These are phyloP conservation scores for Plenodomus biglobosus DNA, from an alignment of 2,329 filamentous ascomycete species.

Conservation along the genomic window DNA sequence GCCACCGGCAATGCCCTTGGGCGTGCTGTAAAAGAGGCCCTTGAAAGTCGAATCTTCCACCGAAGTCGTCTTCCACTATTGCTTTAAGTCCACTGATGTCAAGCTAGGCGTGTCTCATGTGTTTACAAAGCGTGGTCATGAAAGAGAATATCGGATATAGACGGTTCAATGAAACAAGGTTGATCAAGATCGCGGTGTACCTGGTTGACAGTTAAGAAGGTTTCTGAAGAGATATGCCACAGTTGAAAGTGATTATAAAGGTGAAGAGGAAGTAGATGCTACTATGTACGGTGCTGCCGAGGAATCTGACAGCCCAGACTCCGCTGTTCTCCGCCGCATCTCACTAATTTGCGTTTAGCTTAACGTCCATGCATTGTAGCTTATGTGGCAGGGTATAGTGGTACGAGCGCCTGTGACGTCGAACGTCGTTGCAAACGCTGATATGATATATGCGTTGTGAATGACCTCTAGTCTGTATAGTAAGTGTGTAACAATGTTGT, in stretches of 20 bases:
- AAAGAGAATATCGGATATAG: constrained; percentile 1
- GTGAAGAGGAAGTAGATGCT: constrained; percentile 10
- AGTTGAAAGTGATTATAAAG: constrained; percentile 29
- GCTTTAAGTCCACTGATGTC: background rate
- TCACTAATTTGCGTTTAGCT: constrained; percentile 19
- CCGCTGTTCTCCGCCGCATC: constrained; percentile 12
- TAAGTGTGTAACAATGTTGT: background rate
- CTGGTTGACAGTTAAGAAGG: background rate
- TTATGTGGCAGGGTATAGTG: constrained; percentile 9
- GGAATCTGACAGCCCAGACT: constrained; percentile 16
- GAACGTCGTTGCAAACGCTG: background rate
- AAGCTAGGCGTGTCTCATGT: background rate
- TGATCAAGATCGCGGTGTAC: background rate
- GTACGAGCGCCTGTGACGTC: constrained; percentile 8
- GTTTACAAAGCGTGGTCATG: background rate
- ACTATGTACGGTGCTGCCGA: constrained; percentile 21
- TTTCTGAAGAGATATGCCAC: constrained; percentile 7
- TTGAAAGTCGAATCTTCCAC: constrained; percentile 36
- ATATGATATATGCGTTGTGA: background rate
- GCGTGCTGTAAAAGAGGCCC: no score
- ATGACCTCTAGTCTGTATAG: background rate
- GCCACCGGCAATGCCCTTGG: constrained; percentile 33
- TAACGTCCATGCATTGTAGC: constrained; percentile 20
- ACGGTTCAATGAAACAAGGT: constrained; percentile 20
- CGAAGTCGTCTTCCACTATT: constrained; percentile 10